A percentile compares a stretch with the other conserved stretches of the same genome.
Conservation (phyloP, 805 yeast species). For the Candida jianshihensis region DNA sequence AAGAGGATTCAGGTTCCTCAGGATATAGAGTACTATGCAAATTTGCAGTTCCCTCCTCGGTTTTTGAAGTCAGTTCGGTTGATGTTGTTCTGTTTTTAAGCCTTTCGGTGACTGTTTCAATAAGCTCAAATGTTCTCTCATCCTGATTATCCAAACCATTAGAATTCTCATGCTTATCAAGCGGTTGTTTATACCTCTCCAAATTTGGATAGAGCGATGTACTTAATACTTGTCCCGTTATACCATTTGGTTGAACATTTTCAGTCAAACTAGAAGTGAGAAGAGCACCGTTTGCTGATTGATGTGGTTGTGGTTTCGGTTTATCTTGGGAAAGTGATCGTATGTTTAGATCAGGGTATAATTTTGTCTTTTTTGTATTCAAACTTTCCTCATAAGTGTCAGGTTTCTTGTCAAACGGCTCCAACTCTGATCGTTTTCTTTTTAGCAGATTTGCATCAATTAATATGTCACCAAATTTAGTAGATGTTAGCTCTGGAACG, state of each 20-base stretch:
- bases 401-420: neutral
- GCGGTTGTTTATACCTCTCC: neutral
- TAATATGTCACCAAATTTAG: slow-evolving; percentile 3
- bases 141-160: neutral
- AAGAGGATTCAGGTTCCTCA: too few relatives aligned
- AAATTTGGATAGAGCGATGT: neutral
- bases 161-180: too few relatives aligned
- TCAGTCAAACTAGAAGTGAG: too few relatives aligned
- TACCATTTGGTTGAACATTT: neutral
- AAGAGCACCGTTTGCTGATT: too few relatives aligned
- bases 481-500: slow-evolving; percentile 18
- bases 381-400: neutral
- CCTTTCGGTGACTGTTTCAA: too few relatives aligned
- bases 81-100: too few relatives aligned
- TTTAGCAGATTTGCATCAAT: slow-evolving; percentile 1
- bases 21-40: too few relatives aligned
- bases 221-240: neutral
- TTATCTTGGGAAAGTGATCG: too few relatives aligned
- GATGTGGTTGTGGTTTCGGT: too few relatives aligned
- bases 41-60: too few relatives aligned
- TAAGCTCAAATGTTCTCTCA: too few relatives aligned
- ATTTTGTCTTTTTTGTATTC: neutral
- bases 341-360: neutral
- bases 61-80: too few relatives aligned
- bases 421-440: neutral